Base-by-base conservation (phyloP, 2,329 filamentous ascomycete genomes). In the Fusarium pininemorale region DNA sequence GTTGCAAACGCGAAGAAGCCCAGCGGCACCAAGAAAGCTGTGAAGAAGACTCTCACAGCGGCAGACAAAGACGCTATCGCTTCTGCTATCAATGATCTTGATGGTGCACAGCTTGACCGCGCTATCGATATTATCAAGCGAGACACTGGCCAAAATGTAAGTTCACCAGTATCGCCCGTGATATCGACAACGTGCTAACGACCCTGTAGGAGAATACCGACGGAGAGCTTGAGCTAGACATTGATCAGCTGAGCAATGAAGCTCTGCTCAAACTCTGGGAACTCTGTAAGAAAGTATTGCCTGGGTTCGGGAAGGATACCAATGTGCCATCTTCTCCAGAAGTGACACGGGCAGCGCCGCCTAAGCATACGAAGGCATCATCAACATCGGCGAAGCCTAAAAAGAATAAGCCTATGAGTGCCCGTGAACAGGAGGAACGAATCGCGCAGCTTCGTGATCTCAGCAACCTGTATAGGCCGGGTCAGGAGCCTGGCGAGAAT, bases 11-110 rank as follows among this genome's bases (percentile, higher is more conserved):
- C 81, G 7, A 84, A 83, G 77, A 84, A 84, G 66, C 67, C 80
- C 4, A 77, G 80, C 39, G 79, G 80, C 41, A 79, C 80, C 66
- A 85, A 90, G 81, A 88, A 88, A 77, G 78, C 83, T 8, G 79
- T 82, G 11, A 85, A 84, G 78, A 85, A 82, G 79, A 88, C 88
- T 61, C 89, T 93, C 79, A 90, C 94, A 50, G 92, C 90, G 67
- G 87, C 92, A 7, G 95, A 99, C 83, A 98, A 98, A 86, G 94
- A 96, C 66, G 90, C 95, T 74, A 97, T 99, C 66, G 96, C 94
- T 4, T 92, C 92, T 66, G 93, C 93, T 20, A 96, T 98, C 73
- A 93, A 92, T 77, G 91, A 92, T 71, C 90, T 98, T 65, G 91
- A 95, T 24, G 92, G 93, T 56, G 86, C 87, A n/a, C 91, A 94